These are phyloP conservation scores for Cryoendolithus antarcticus DNA, from an alignment of 2,329 filamentous ascomycete genomes.

Conservation along the genomic window DNA sequence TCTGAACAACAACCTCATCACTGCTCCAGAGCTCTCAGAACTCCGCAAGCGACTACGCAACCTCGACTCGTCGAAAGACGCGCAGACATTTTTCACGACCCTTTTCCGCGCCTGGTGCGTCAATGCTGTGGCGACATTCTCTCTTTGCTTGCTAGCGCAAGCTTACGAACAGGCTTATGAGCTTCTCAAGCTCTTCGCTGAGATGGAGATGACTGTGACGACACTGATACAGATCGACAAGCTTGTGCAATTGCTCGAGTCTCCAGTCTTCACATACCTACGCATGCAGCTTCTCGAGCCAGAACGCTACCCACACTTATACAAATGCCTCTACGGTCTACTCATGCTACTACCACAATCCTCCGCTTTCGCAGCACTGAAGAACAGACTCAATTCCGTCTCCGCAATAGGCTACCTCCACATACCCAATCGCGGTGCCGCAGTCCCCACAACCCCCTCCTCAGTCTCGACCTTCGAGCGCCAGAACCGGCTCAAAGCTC, in stretches of 20 bases:
- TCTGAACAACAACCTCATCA: conserved; percentile 97
- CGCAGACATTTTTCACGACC: conserved; percentile 87
- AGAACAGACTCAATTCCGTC: conserved; percentile 92
- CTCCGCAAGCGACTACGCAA: conserved; percentile 82
- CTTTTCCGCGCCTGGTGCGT: conserved; percentile 97
- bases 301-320: conserved; percentile 85
- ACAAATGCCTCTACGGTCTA: conserved; percentile 94
- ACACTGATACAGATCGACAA: conserved; percentile 99
- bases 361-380: conserved; percentile 88
- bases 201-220: conserved; percentile 97
- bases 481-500: conserved; percentile 62
- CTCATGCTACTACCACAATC: conserved; percentile 98
- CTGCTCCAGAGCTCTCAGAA: conserved; percentile 84
- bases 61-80: conserved; percentile 80
- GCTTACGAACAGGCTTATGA: conserved; percentile 98
- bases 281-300: conserved; percentile 90
- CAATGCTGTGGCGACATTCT: conserved; percentile 96
- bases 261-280: conserved; percentile 94
- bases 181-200: conserved; percentile 90
- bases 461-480: conserved; percentile 35
- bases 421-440: conserved; percentile 48
- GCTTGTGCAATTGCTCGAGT: conserved; percentile 89
- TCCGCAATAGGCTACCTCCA: conserved; percentile 94
- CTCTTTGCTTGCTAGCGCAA: conserved; percentile 84
- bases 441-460: conserved; percentile 18